A percentile compares a stretch with the other conserved stretches of the same genome.
Evolutionary conservation across 306 rosid species (phyloP).

Genomic region (Fragaria iinumae): DNA sequence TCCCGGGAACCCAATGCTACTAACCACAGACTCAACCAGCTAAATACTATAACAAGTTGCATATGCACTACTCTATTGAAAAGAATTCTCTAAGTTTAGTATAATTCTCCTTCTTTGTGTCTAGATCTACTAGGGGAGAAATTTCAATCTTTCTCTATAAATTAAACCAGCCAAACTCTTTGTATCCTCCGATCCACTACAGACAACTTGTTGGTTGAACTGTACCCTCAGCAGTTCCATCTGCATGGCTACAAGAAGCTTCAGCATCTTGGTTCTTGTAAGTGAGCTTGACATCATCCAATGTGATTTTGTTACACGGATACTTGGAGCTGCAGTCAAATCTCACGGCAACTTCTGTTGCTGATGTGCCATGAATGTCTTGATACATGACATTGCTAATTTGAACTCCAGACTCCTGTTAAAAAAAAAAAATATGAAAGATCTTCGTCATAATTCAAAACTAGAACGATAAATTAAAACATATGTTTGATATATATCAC

Average conservation of each 20-base stretch:
- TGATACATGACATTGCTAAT: slow-evolving; percentile 23
- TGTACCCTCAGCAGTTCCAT: slow-evolving; percentile 25
- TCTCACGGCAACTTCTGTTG: slow-evolving; percentile 31
- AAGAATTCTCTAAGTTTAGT: neutral
- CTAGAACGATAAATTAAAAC: too few species aligned
- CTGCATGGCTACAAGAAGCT: slow-evolving; percentile 28
- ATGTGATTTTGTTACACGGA: slow-evolving; percentile 27
- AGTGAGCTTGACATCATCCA: slow-evolving; percentile 30
- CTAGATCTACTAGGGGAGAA: too few species aligned
- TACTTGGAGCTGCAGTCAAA: slow-evolving; percentile 32
- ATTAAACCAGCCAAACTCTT: too few species aligned
- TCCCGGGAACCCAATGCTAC: neutral
- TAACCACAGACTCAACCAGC: neutral
- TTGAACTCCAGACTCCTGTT: too few species aligned
- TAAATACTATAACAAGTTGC: neutral
- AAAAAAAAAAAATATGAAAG: too few species aligned
- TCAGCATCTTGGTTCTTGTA: slow-evolving; percentile 21
- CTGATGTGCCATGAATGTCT: slow-evolving; percentile 34
- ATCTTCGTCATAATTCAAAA: too few species aligned
- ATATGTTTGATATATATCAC: too few species aligned
- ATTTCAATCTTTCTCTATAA: too few species aligned
- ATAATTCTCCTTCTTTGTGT: neutral
- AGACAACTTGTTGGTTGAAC: slow-evolving; percentile 38
- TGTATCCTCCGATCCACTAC: neutral
- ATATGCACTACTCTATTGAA: neutral